Evolutionary conservation across 441 rosid species (phyloP).

Genomic region (Theobroma grandiflorum): DNA sequence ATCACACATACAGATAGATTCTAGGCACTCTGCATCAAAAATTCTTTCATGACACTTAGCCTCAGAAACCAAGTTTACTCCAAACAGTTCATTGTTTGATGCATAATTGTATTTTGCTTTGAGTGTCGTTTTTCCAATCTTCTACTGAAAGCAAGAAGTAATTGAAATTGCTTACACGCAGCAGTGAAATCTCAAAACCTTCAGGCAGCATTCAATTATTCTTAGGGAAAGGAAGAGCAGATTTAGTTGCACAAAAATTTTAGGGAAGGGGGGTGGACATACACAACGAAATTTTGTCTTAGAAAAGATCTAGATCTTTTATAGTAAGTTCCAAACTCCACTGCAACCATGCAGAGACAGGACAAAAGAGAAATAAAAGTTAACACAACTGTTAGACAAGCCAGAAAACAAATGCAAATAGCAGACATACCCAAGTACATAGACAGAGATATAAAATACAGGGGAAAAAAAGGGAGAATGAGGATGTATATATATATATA

Average conservation of each 20-base stretch:
- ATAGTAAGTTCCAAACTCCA: slow-evolving; percentile 11
- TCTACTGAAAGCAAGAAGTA: slow-evolving; percentile 26
- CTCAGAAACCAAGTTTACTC: slow-evolving; percentile 77
- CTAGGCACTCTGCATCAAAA: slow-evolving; percentile 66
- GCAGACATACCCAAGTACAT: slow-evolving; percentile 11
- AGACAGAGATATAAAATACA: background rate
- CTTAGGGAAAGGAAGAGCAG: too few species aligned
- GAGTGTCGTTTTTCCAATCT: background rate
- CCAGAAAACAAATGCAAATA: slow-evolving; percentile 14
- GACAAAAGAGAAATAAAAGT: background rate
- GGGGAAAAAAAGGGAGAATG: background rate
- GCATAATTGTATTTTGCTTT: background rate
- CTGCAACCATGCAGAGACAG: slow-evolving; percentile 7
- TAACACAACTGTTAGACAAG: background rate
- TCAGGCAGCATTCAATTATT: slow-evolving; percentile 50
- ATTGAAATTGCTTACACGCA: slow-evolving; percentile 47
- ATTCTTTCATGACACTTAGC: slow-evolving; percentile 88
- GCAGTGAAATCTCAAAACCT: slow-evolving; percentile 59
- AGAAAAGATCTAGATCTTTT: slow-evolving; percentile 25
- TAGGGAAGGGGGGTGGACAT: background rate
- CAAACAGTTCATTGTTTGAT: slow-evolving; percentile 8
- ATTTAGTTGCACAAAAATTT: slow-evolving; percentile 19
- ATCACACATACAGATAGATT: too few species aligned
- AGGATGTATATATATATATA: background rate
- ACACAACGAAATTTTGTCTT: slow-evolving; percentile 10